Evolutionary conservation across 257 asterid species (phyloP).

Genomic region (Solanum pinnatisectum): DNA sequence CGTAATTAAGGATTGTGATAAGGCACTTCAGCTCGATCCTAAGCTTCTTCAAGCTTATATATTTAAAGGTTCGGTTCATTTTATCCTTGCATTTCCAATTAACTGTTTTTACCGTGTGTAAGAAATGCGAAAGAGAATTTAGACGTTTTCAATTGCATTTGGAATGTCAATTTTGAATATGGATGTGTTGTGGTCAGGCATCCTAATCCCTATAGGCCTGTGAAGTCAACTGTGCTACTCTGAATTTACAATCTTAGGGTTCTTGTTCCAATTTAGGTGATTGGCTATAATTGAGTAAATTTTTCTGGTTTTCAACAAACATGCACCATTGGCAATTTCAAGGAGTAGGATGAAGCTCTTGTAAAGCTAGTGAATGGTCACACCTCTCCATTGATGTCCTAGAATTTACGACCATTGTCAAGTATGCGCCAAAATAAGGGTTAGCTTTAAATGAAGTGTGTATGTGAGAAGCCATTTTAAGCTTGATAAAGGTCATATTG

Average conservation of each 20-base stretch:
- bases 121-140: neutral
- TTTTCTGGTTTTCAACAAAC: neutral
- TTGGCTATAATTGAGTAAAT: neutral
- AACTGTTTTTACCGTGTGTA: neutral
- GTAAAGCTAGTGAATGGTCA: neutral
- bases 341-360: neutral
- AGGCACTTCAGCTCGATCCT: constrained; percentile 87
- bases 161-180: neutral
- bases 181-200: neutral
- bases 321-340: neutral
- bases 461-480: neutral
- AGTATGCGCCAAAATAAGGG: neutral
- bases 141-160: neutral
- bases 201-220: neutral
- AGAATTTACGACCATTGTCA: neutral
- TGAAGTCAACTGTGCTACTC: neutral
- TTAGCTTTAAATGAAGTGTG: neutral
- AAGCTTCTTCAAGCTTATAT: constrained; percentile 68
- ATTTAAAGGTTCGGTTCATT: constrained; percentile 56
- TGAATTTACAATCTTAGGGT: neutral
- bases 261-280: neutral
- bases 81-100: neutral
- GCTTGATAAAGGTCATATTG: neutral
- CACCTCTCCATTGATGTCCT: neutral
- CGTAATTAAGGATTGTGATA: constrained; percentile 82